Evolutionary conservation across 2,329 filamentous ascomycete genomes (phyloP).

Genomic region (Curvularia verruculosa): DNA sequence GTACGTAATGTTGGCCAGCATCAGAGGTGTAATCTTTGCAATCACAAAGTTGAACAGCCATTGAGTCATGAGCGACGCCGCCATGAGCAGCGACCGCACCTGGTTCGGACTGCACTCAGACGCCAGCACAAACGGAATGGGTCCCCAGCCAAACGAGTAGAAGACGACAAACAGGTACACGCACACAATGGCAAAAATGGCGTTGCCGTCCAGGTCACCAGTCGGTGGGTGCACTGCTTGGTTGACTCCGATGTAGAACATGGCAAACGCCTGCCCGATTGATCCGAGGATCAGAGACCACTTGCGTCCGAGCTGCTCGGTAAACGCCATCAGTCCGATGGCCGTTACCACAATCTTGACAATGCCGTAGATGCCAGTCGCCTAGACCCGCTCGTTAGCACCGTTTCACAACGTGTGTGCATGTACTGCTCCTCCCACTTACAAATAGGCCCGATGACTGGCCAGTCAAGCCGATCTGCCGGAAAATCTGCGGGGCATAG

Average conservation of each 20-base stretch:
- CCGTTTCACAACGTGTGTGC: background rate
- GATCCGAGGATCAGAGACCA: conserved; percentile 53
- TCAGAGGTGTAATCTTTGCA: conserved; percentile 50
- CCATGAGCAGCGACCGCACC: conserved; percentile 53
- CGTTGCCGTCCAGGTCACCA: conserved; percentile 44
- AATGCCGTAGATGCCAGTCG: conserved; percentile 50
- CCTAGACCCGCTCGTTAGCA: conserved; percentile 10
- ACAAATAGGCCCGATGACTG: conserved; percentile 52
- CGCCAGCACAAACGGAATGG: conserved; percentile 53
- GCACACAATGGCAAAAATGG: conserved; percentile 58
- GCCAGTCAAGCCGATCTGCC: conserved; percentile 50
- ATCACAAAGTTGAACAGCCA: conserved; percentile 48
- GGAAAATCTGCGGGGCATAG: conserved; percentile 54
- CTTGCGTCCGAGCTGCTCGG: conserved; percentile 55
- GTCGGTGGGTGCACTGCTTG: conserved; percentile 44
- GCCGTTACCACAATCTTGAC: conserved; percentile 55
- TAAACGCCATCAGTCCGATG: conserved; percentile 53
- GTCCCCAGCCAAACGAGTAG: conserved; percentile 56
- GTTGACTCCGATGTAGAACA: conserved; percentile 47
- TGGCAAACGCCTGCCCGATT: conserved; percentile 52
- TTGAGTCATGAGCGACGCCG: conserved; percentile 54
- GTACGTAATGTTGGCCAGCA: conserved; percentile 53
- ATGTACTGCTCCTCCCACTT: conserved; percentile 18
- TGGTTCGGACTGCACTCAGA: conserved; percentile 51
- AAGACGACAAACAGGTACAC: conserved; percentile 58